Base-by-base conservation (phyloP, 192 early-diverging fungal species). In the Rhizoclosmatium sp. region DNA sequence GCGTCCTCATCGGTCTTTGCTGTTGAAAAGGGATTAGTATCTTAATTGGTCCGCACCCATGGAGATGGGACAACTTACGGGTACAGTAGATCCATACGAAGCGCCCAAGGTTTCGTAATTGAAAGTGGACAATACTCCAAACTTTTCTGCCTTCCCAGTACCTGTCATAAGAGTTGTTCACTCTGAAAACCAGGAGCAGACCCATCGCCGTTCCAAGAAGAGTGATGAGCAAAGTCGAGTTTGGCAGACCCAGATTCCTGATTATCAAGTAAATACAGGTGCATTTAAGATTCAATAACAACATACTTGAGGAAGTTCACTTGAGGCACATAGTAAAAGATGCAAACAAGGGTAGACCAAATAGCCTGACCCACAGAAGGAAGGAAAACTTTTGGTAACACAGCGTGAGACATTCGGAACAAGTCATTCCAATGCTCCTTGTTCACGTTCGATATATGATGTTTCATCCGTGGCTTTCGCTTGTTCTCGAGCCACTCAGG, bases 71-170 rank as follows among this genome's bases (percentile, higher is more conserved):
- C 41, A 16, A n/a, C 44, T 69, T 54, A 54, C 51, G 51, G 19
- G 4, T 45, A 41, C 67, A 69, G 44, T 45, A 69, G 12, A 94
- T 86, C 93, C 94, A 96, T 69, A 93, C 83, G 67, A 86, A 76
- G 46, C 97, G 93, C 3, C 93, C 85, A 62, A 95, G 68, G 84
- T 93, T 94, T 48, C 95, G 91, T 58, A 93, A 84, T 39, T 87
- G 84, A 16, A 91, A 86, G 42, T 86, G 85, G 74, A 97, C 80
- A 14, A 89, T 86, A 48, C 89, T 89, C 95, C 95, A 98, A 40
- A 93, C 76, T 78, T 92, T 88, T 59, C 96, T 88, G 19, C 93
- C 97, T 84, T 96, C 97, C 92, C 91, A 96, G 85, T 89, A 88
- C 46, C 86, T 47, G 47, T 89, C 81, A 76, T 89, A 88, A 56